phyloP scores from a whole-genome alignment of 2,329 filamentous ascomycete genomes.

The Metarhizium humberi region DNA sequence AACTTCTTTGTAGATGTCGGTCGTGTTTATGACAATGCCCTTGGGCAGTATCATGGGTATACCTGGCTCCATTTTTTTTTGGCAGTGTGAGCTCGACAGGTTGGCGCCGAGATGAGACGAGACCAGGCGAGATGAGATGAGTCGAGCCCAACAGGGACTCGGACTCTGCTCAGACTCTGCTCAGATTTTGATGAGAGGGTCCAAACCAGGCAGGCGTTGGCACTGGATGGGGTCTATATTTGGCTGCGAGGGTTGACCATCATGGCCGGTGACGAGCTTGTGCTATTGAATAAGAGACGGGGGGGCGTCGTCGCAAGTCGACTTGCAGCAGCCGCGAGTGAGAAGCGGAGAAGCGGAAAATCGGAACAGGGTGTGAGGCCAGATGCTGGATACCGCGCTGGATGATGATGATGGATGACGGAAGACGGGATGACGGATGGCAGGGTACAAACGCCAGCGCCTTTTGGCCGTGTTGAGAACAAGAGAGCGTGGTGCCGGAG shows the following conservation, averaged over 20 bases:
- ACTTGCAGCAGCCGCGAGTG: neutral
- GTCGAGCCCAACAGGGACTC: neutral
- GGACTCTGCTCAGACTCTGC: neutral
- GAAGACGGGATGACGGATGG: no score
- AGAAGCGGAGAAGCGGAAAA: neutral
- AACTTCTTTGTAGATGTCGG: slow-evolving; percentile 43
- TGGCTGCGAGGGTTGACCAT: slow-evolving; percentile 1
- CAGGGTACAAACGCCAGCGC: neutral
- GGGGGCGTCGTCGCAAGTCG: neutral
- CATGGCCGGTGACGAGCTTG: neutral
- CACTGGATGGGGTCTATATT: slow-evolving; percentile 1
- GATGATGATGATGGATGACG: neutral
- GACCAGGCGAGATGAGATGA: neutral
- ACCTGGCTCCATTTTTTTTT: slow-evolving; percentile 21
- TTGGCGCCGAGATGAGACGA: neutral
- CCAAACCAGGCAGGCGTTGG: neutral
- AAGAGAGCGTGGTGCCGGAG: neutral
- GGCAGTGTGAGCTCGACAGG: neutral
- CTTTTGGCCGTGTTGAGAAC: neutral
- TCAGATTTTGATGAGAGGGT: neutral
- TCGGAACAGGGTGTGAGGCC: neutral
- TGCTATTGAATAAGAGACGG: neutral
- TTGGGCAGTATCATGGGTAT: slow-evolving; percentile 42
- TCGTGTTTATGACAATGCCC: slow-evolving; percentile 47
- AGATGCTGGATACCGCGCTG: neutral